Base-by-base conservation (phyloP, 352 stramenopile species). In the Aphanomyces stellatus region DNA sequence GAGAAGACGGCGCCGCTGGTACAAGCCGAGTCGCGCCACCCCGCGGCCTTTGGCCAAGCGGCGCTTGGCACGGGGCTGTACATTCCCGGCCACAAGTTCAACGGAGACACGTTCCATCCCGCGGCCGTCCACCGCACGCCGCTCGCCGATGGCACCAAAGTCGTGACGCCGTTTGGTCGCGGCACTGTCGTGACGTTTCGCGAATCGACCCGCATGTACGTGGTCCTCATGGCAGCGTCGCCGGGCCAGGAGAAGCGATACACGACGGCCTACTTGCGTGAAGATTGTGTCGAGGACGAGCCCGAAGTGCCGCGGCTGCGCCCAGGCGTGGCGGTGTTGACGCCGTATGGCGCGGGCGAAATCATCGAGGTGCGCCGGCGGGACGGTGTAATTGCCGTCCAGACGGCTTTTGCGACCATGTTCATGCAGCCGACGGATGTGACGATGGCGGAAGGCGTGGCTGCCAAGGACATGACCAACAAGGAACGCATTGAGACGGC, bases 401-500 rank as follows among this genome's bases (percentile, higher is more conserved):
- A 87, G 67, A 80, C 76, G 2, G 69, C 76, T 19, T 92, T 85
- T 51, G 83, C 74, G 5, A 76, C 73, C 43, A 74, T 94, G 77
- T 94, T 81, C 70, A 87, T 94, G 80, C 83, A 94, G 55, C 79
- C 76, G 30, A 88, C 85, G 72, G 83, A 92, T 34, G 80, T 94
- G 3, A 80, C 78, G 64, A 75, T 91, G 7, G 72, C 72, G 2
- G 80, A 91, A 34, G 55, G 2, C 17, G 22, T 51, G 8, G 10
- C 19, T 6, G 35, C 37, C 24, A 46, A 43, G 24, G 22, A 19
- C 15, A 90, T 91, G 86, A 83, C 77, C 34, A 88, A 75, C 41
- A 92, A 91, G 70, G 86, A 94, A 13, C 59, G 91, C 17, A 74
- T 90, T 8, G 77, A 74, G 11, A 80, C 88, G 51, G 79, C 86